Base-by-base conservation (phyloP, 140 eudicot genomes). In the Cichorium intybus region DNA sequence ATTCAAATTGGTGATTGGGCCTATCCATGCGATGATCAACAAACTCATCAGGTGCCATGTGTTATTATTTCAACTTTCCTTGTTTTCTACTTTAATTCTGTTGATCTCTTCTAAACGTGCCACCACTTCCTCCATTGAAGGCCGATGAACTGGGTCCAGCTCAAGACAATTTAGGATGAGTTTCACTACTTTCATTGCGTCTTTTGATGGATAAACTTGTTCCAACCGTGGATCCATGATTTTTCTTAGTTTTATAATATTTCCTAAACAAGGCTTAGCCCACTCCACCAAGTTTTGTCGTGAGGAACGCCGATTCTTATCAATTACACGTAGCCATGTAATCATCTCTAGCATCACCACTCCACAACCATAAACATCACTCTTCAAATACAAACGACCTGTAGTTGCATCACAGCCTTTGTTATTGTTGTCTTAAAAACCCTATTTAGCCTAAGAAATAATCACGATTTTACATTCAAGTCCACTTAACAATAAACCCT, bases 301-400 rank as follows among this genome's bases (percentile, higher is more conserved):
- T 2, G 18, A 2, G 47, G 2, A 0, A 7, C 27, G 20, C 7
- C 58, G 70, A 64, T 12, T 11, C 10, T 4, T 4, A 7, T 64
- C 48, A 21, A 31, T 27, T 10, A 50, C 59, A 15, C 48, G 59
- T 64, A 64, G 48, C 12, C 58, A 58, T 47, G 69, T 64, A 14
- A 64, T 47, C 41, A 64, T 64, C 58, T 64, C 69, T 27, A 64
- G 58, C 69, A 64, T 64, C 24, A 61, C 34, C 50, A 61, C 68
- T 10, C 68, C 68, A 64, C 27, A 64, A 45, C 45, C 29, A 21
- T 64, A 64, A 64, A 64, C 57, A 7, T 63, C 69, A 3, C 69
- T 63, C 55, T 47, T 45, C 24, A 43, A 39, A 22, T 62, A 62
- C 24, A 43, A 7, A 7, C 16, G 41, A 43, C 55, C 68, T 62